Conservation (phyloP, 305 asterid species). For the Euphrasia arctica region DNA sequence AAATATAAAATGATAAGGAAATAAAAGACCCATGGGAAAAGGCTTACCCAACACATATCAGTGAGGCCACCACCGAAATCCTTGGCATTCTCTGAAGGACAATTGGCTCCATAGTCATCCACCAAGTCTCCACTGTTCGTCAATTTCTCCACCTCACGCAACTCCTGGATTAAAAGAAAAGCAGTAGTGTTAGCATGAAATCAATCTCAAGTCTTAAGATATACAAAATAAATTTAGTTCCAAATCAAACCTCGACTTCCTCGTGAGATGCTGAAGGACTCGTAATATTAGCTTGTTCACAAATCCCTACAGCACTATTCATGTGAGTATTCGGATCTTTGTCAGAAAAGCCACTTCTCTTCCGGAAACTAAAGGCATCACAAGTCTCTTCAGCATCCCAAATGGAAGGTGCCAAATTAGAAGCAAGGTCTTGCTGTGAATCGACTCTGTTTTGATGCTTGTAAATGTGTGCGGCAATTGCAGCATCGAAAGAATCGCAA, state of each 20-base stretch:
- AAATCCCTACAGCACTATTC: conserved; percentile 32
- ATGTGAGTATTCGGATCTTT: conserved; percentile 29
- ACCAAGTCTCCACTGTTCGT: conserved; percentile 34
- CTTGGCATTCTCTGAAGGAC: conserved; percentile 46
- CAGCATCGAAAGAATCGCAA: conserved; percentile 96
- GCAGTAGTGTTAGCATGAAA: conserved; percentile 20
- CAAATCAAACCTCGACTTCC: conserved; percentile 52
- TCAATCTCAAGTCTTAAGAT: conserved; percentile 9
- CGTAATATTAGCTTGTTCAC: conserved; percentile 30
- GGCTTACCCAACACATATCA: conserved; percentile 84
- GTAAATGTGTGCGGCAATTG: conserved; percentile 90
- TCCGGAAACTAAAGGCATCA: conserved; percentile 85
- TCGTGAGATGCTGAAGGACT: conserved; percentile 35
- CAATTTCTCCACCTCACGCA: conserved; percentile 41
- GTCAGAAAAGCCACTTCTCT: conserved; percentile 31
- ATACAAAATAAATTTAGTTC: neutral
- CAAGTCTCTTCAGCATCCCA: conserved; percentile 98
- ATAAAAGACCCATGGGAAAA: conserved; percentile 18
- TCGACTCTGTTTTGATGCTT: conserved; percentile 63
- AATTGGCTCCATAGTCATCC: conserved; percentile 36
- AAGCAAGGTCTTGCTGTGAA: conserved; percentile 37
- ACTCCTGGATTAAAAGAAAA: conserved; percentile 37
- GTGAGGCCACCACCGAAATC: conserved; percentile 57
- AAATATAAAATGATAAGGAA: neutral
- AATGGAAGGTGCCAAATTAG: conserved; percentile 53